Base-by-base conservation (phyloP, 1,284 basidiomycete genomes). In the Cryptococcus sp. region DNA sequence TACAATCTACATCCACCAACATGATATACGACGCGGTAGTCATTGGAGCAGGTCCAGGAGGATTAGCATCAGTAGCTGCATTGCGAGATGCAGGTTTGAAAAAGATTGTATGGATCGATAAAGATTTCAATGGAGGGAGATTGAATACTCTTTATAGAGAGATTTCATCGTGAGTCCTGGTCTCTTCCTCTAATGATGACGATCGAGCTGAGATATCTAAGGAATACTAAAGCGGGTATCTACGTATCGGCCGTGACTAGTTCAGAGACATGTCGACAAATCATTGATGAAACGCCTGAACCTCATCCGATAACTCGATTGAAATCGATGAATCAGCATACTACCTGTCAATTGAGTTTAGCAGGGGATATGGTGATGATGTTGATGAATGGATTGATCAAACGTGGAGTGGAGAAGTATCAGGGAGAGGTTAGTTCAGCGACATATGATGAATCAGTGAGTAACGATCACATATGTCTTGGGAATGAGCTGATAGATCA, bases 171-270 rank as follows among this genome's bases (percentile, higher is more conserved):
- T 65, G 49, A 50, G 64, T 58, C 35, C 8, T 30, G 11, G 31
- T 14, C 15, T 32, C 31, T 8, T 10, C 15, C 7, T 15, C 36
- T 23, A 42, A 30, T 10, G 6, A 48, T n/a, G 11, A 23, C 23
- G 30, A 10, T 8, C 11, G 55, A 37, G 32, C 47, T 57, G 49
- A 46, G 30, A 4, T n/a, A 11, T 10, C 23, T 23, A 35, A 67
- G 65, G 5, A 67, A 67, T 45, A 67, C 65, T 50, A 67, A 65
- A 57, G 55, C 55, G 10, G 59, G 60, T 2, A 63, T 65, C 23
- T 67, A 67, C 53, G 61, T 67, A 31, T 59, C 63, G 47, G 63
- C 65, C 3, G 47, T 67, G 4, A 8, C 47, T 5, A 60, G 61
- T 3, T 67, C 65, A 4, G 6, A 50, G 0, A 62, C 59, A 5